These are phyloP conservation scores for Chytriomyces confervae DNA, from an alignment of 192 early-diverging fungal genomes.

Conservation along the genomic window DNA sequence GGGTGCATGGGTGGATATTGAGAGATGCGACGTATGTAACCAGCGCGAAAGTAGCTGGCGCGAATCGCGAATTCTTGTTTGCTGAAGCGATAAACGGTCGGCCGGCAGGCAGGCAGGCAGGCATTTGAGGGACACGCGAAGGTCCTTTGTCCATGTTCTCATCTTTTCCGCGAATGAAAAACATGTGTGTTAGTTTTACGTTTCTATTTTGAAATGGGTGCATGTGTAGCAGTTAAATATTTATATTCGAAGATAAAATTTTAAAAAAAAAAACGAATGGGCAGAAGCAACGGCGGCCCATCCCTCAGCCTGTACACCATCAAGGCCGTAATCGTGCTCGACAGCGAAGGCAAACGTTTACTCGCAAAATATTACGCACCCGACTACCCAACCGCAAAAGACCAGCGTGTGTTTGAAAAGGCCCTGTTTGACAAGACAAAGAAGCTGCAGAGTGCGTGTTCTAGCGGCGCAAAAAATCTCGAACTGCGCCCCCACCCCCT, in stretches of 20 bases:
- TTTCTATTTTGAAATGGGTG: background rate
- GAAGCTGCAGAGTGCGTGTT: constrained; percentile 67
- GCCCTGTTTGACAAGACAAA: constrained; percentile 91
- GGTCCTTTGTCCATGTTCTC: too few species aligned
- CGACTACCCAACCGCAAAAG: constrained; percentile 71
- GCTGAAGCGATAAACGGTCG: too few species aligned
- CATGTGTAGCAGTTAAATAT: too few species aligned
- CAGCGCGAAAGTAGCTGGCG: too few species aligned
- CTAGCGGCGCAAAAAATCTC: background rate
- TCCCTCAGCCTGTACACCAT: constrained; percentile 86
- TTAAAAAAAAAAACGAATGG: constrained; percentile 24
- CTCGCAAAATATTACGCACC: constrained; percentile 89
- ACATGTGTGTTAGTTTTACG: background rate
- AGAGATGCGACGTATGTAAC: too few species aligned
- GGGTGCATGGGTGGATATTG: too few species aligned
- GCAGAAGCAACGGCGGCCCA: constrained; percentile 13
- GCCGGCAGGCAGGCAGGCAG: too few species aligned
- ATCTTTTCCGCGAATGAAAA: too few species aligned
- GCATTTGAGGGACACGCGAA: too few species aligned
- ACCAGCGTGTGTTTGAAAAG: constrained; percentile 91
- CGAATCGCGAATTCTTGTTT: too few species aligned
- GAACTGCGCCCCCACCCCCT: background rate
- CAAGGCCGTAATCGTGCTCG: constrained; percentile 88
- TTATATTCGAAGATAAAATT: background rate
- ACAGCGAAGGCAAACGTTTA: constrained; percentile 89